Evolutionary conservation across 1,284 basidiomycete genomes (phyloP), one percentile per base, ranked within the genome.

Genomic region (Ceratobasidium papillatum): DNA sequence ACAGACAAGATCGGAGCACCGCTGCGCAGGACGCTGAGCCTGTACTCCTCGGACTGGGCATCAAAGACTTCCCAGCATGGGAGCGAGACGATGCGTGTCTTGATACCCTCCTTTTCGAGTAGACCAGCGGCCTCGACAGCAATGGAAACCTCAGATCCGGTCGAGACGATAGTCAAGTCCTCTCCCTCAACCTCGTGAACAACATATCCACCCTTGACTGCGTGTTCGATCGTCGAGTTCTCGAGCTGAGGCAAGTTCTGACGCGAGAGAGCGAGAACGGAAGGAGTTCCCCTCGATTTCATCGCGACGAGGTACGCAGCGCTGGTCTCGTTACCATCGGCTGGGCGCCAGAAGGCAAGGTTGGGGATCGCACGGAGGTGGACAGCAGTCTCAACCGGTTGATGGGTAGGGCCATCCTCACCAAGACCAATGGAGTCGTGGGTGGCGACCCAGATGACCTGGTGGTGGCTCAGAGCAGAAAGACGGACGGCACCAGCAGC

Each of bases 371-470:
- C 92, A 79, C 96, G 93, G 82, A 98, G 87, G 83, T 93, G 93
- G 73, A 89, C 90, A 76, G 89, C 93, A 49, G 93, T 94, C 86
- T 98, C 96, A 76, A 97, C 87, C 75, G 95, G 96, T 83, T 98
- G 96, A 83, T 98, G 96, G 65, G 96, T 98, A 69, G 96, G 96
- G 59, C 96, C 96, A 80, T 98, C 96, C 84, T 98, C 96, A 78
- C 94, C 94, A 68, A 95, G 91, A 84, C 94, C 94, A 79, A 95
- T 95, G 62, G 92, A 94, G 82, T 95, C 94, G 84, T 95, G 94
- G 65, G 94, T 95, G 51, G 92, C 93, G 77, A 95, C 91, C 94
- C 94, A 95, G 83, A 96, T 94, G 77, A 97, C 94, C 78, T 93
- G 94, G 83, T 95, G 92, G 80, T 90, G 88, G 80, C 92, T 95